phyloP scores from a whole-genome alignment of 2,329 filamentous ascomycete species.

The Exophiala sideris region DNA sequence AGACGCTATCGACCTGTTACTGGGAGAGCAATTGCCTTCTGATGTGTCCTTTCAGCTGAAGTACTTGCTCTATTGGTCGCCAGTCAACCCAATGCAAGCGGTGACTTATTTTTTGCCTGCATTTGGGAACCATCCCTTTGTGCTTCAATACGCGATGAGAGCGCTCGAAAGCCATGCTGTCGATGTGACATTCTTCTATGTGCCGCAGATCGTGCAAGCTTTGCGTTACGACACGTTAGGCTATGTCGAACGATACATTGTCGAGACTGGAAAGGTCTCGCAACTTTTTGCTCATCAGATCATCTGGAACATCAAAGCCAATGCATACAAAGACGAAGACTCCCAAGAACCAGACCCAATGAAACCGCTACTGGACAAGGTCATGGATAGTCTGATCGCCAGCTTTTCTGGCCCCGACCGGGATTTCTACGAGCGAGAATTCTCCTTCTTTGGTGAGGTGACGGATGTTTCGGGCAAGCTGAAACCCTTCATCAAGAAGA shows the following conservation, averaged over 20 bases:
- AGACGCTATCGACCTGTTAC: slow-evolving; percentile 75
- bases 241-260: slow-evolving; percentile 93
- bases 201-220: slow-evolving; percentile 95
- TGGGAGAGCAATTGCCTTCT: slow-evolving; percentile 70
- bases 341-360: slow-evolving; percentile 83
- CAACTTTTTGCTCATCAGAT: slow-evolving; percentile 98
- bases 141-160: slow-evolving; percentile 95
- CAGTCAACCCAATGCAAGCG: slow-evolving; percentile 88
- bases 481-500: slow-evolving; percentile 84
- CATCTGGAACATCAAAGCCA: slow-evolving; percentile 99
- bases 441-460: slow-evolving; percentile 96
- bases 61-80: slow-evolving; percentile 90
- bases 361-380: slow-evolving; percentile 88
- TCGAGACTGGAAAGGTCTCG: slow-evolving; percentile 96
- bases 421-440: slow-evolving; percentile 89
- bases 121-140: slow-evolving; percentile 85
- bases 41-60: slow-evolving; percentile 85
- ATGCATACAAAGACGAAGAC: slow-evolving; percentile 96
- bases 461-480: slow-evolving; percentile 94
- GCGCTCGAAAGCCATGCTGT: slow-evolving; percentile 89
- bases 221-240: slow-evolving; percentile 88
- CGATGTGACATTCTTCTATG: slow-evolving; percentile 98
- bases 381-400: slow-evolving; percentile 77
- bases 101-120: slow-evolving; percentile 89
- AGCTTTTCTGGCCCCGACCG: slow-evolving; percentile 78